Percentiles rank a stretch among this genome's conserved stretches.
Evolutionary conservation across 176 grass and related monocot species (phyloP).

Genomic region (Oryza nivara): DNA sequence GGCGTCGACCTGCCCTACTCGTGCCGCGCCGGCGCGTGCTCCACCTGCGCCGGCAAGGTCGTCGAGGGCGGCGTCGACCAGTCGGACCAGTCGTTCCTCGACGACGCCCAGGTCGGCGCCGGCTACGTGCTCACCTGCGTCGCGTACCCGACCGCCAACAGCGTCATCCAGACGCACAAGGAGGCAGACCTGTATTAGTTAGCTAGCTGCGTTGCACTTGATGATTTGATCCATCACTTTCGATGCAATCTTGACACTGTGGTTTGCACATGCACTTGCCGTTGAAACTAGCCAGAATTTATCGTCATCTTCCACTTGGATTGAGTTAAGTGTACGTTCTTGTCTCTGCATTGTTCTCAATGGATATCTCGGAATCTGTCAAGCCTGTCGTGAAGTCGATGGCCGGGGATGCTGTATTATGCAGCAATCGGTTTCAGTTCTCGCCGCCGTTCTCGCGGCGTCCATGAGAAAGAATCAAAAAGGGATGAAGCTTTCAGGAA

Average conservation of each 20-base stretch:
- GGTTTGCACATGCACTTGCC: not conserved
- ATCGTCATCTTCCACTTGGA: not conserved
- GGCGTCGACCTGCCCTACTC: conserved; percentile 64
- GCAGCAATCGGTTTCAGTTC: conserved; percentile 29
- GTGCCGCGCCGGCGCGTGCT: conserved; percentile 74
- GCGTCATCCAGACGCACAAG: conserved; percentile 83
- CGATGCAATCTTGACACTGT: not conserved
- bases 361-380: conserved; percentile 30
- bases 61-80: conserved; percentile 68
- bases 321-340: not conserved
- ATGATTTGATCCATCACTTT: not conserved
- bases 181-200: conserved; percentile 59
- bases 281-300: conserved; percentile 13
- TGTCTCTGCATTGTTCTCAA: not conserved
- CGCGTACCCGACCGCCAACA: conserved; percentile 68
- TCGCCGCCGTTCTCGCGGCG: conserved; percentile 17
- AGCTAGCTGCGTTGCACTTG: not conserved
- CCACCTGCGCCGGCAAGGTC: conserved; percentile 71
- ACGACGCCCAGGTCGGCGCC: conserved; percentile 46
- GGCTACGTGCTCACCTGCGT: conserved; percentile 83
- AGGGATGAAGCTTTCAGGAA: conserved; percentile 27
- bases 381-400: conserved; percentile 6
- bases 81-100: conserved; percentile 67
- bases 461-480: conserved; percentile 5
- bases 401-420: not conserved